A percentile compares a stretch with the other conserved stretches of the same genome.
Conservation (phyloP, 495 filamentous ascomycete genomes). For the Podospora australis region DNA sequence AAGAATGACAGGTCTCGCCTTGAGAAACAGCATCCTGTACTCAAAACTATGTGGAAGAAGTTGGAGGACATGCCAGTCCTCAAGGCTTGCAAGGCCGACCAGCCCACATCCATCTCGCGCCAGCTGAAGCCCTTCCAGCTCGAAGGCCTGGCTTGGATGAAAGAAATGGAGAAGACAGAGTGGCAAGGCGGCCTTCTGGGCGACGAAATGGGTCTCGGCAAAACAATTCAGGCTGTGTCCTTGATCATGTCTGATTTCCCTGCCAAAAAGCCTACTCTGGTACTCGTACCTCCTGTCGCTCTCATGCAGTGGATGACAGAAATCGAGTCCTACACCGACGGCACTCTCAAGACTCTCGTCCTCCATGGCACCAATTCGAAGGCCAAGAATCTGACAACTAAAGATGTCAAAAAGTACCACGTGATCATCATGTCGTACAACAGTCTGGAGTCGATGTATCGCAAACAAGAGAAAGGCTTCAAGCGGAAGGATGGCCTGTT, state of each 20-base stretch:
- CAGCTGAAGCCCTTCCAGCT: constrained; percentile 87
- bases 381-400: constrained; percentile 63
- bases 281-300: constrained; percentile 90
- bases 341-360: constrained; percentile 79
- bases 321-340: constrained; percentile 85
- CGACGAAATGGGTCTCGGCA: constrained; percentile 97
- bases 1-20: constrained; percentile 36
- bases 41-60: constrained; percentile 77
- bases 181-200: constrained; percentile 88
- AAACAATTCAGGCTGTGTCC: constrained; percentile 95
- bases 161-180: constrained; percentile 70
- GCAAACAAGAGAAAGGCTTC: constrained; percentile 89
- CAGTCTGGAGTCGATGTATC: constrained; percentile 81
- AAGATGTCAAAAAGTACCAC: constrained; percentile 73
- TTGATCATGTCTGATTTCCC: constrained; percentile 97
- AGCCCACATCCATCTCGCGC: constrained; percentile 72
- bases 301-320: constrained; percentile 96
- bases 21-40: constrained; percentile 66
- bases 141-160: constrained; percentile 92
- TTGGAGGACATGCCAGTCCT: constrained; percentile 62
- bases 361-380: constrained; percentile 82
- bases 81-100: constrained; percentile 56
- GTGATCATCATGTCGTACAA: constrained; percentile 97
- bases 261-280: constrained; percentile 70
- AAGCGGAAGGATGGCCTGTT: constrained; percentile 63